Conservation (phyloP, 345 rosid species). For the Euphorbia peplus region DNA sequence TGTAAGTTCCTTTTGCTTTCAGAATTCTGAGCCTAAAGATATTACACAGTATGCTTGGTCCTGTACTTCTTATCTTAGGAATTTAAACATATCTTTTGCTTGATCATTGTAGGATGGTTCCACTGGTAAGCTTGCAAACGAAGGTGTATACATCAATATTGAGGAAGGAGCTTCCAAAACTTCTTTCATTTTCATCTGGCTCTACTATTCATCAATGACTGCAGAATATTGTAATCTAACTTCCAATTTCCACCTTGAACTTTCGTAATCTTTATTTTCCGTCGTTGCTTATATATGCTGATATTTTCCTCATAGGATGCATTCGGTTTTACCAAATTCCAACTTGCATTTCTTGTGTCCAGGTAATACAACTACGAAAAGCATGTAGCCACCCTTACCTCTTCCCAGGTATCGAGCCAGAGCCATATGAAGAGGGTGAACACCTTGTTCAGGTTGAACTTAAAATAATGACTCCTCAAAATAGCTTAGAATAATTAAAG, state of each 20-base stretch:
- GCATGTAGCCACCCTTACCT: constrained; percentile 95
- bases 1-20: constrained; percentile 40
- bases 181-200: constrained; percentile 64
- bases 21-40: neutral
- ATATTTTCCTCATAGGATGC: constrained; percentile 12
- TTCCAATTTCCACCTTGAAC: constrained; percentile 13
- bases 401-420: constrained; percentile 91
- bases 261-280: constrained; percentile 1
- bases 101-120: constrained; percentile 61
- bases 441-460: constrained; percentile 90
- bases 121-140: constrained; percentile 69
- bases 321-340: constrained; percentile 4
- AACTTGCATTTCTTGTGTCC: constrained; percentile 15
- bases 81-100: constrained; percentile 8
- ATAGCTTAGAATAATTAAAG: too few species aligned
- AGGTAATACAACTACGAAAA: constrained; percentile 88
- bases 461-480: too few species aligned
- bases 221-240: constrained; percentile 67
- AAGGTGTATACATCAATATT: constrained; percentile 68
- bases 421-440: constrained; percentile 85
- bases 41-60: neutral
- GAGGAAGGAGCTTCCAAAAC: constrained; percentile 89
- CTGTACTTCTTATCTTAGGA: neutral
- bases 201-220: constrained; percentile 60
- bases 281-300: neutral